Percentiles rank a stretch among this genome's conserved stretches.
These are phyloP conservation scores for Physcomitrellopsis africana DNA, from an alignment of 225 moss, liverwort and hornwort genomes.

Conservation along the genomic window DNA sequence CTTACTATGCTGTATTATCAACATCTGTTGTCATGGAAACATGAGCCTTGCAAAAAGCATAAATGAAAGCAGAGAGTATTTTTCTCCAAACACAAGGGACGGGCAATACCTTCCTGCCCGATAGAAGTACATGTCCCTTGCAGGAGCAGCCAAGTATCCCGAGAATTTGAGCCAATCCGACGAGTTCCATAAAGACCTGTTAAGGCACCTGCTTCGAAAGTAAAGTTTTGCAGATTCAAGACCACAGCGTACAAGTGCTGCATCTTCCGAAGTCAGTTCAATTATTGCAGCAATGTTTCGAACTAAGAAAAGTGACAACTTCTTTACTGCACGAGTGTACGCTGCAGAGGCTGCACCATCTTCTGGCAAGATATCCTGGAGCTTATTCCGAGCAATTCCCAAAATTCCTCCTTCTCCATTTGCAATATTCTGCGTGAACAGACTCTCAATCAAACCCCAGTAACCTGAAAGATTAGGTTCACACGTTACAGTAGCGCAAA, in stretches of 20 bases:
- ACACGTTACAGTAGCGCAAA: neutral
- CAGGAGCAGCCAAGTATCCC: slow-evolving; percentile 73
- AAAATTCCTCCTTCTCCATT: slow-evolving; percentile 56
- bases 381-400: slow-evolving; percentile 76
- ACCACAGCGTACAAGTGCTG: slow-evolving; percentile 75
- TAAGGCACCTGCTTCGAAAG: slow-evolving; percentile 72
- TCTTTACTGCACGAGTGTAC: slow-evolving; percentile 84
- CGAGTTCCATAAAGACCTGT: slow-evolving; percentile 63
- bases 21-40: neutral
- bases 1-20: neutral
- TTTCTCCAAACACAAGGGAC: neutral
- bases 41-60: neutral
- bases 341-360: slow-evolving; percentile 86
- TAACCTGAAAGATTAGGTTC: neutral
- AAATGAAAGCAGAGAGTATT: neutral
- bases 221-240: slow-evolving; percentile 92
- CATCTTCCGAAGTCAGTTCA: slow-evolving; percentile 81
- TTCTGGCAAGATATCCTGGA: slow-evolving; percentile 74
- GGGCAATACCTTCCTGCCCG: slow-evolving; percentile 81
- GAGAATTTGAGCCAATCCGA: slow-evolving; percentile 78
- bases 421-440: slow-evolving; percentile 35
- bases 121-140: slow-evolving; percentile 80
- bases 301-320: slow-evolving; percentile 72
- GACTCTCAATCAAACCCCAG: neutral
- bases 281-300: slow-evolving; percentile 89